Evolutionary conservation across 1,139 yeast genomes (phyloP).

Genomic region (Sugiyamaella grinbergsii): DNA sequence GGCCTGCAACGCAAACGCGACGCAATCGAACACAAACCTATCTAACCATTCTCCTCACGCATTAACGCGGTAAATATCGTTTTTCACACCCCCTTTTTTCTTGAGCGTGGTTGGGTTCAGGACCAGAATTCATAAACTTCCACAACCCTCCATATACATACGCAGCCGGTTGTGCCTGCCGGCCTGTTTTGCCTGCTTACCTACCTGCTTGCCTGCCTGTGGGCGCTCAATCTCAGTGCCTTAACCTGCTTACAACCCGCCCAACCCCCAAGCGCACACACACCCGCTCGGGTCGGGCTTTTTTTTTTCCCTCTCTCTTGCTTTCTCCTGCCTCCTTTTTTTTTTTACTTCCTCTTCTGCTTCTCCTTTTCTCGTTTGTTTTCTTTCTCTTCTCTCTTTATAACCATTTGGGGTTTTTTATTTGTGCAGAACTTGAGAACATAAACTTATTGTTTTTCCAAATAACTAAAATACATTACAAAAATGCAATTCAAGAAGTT

Average conservation of each 20-base stretch:
- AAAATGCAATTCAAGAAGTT: conserved; percentile 28
- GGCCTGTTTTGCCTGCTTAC: background rate
- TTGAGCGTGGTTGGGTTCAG: no score
- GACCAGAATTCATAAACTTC: no score
- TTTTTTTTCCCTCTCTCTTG: background rate
- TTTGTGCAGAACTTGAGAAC: conserved; percentile 3
- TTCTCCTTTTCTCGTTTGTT: conserved; percentile 6
- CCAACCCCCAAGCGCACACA: background rate
- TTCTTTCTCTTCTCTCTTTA: conserved; percentile 7
- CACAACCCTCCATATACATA: no score
- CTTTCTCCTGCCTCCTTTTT: conserved; percentile 2
- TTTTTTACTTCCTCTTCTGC: conserved; percentile 3
- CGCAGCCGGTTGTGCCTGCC: background rate
- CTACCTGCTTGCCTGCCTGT: conserved; percentile 13
- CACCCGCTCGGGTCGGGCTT: conserved; percentile 1
- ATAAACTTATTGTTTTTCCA: conserved; percentile 1
- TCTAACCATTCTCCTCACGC: no score
- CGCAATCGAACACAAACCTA: no score
- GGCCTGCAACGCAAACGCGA: no score
- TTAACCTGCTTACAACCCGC: background rate
- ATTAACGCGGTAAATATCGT: no score
- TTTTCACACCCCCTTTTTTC: no score
- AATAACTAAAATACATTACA: conserved; percentile 8
- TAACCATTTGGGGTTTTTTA: conserved; percentile 8
- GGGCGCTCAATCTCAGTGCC: background rate